Conservation (phyloP, 2,329 filamentous ascomycete genomes). For the Chrysoporthe cubensis region DNA sequence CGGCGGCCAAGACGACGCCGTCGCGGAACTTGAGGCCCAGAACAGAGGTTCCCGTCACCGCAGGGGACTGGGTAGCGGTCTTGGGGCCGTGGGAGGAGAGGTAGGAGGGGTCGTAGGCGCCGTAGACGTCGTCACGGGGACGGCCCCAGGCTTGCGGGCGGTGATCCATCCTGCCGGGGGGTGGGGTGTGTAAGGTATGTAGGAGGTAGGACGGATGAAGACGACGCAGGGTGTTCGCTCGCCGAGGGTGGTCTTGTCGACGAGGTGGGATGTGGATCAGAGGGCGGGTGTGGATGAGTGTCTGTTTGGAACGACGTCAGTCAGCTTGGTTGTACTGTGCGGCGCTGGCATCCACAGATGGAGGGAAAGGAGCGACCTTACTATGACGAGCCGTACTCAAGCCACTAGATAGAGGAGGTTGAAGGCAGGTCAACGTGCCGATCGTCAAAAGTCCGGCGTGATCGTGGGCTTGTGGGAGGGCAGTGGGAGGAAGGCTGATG, state of each 20-base stretch:
- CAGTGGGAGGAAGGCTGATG: neutral
- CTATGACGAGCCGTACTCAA: neutral
- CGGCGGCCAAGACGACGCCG: conserved; percentile 93
- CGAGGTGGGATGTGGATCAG: neutral
- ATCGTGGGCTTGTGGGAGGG: neutral
- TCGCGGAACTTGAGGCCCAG: conserved; percentile 94
- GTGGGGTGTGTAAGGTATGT: neutral
- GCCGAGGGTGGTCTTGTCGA: conserved; percentile 26
- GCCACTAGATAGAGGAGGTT: neutral
- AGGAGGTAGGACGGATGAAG: neutral
- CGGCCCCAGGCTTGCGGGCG: conserved; percentile 74
- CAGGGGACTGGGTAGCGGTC: conserved; percentile 87
- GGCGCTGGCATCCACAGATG: neutral
- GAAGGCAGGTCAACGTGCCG: neutral
- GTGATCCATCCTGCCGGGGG: conserved; percentile 62
- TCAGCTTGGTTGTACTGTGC: conserved; percentile 6
- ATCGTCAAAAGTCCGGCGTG: neutral
- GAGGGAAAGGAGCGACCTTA: neutral
- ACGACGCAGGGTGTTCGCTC: conserved; percentile 12
- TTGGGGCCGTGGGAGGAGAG: conserved; percentile 70
- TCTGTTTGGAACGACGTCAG: conserved; percentile 25
- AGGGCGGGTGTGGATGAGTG: conserved; percentile 8
- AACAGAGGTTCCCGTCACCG: conserved; percentile 96
- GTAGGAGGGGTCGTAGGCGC: conserved; percentile 86
- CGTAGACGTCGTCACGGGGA: conserved; percentile 96